Percentiles rank a stretch among this genome's conserved stretches.
Conservation (phyloP, 2,329 filamentous ascomycete genomes). For the Chaetomium strumarium region DNA sequence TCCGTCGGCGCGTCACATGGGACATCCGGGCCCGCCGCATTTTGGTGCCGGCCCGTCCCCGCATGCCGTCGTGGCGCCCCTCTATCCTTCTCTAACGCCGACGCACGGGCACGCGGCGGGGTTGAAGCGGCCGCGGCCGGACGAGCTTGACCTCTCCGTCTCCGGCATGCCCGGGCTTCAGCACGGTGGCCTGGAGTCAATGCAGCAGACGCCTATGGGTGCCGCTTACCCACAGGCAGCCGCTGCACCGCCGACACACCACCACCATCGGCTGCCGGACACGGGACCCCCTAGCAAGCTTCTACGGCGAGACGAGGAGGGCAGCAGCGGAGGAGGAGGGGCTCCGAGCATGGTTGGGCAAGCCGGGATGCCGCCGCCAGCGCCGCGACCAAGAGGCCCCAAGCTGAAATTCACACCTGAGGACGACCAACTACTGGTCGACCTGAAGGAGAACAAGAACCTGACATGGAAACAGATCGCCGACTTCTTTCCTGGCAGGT, state of each 20-base stretch:
- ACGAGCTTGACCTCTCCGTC: conserved; percentile 53
- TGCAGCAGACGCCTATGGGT: conserved; percentile 49
- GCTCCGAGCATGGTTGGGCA: conserved; percentile 83
- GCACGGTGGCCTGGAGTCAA: conserved; percentile 49
- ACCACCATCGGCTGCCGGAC: conserved; percentile 75
- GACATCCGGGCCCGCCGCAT: conserved; percentile 48
- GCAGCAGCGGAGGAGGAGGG: conserved; percentile 42
- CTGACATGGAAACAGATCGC: conserved; percentile 97
- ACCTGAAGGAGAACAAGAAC: conserved; percentile 90
- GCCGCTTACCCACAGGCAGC: conserved; percentile 44
- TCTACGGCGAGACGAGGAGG: conserved; percentile 51
- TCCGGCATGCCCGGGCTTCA: conserved; percentile 47
- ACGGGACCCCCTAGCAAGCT: conserved; percentile 64
- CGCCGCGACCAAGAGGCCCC: conserved; percentile 72
- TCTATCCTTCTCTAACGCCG: conserved; percentile 47
- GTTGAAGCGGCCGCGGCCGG: conserved; percentile 50
- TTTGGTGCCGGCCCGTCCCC: conserved; percentile 44
- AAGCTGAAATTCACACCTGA: conserved; percentile 93
- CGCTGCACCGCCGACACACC: conserved; percentile 55
- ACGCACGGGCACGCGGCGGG: conserved; percentile 31
- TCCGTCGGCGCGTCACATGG: conserved; percentile 41
- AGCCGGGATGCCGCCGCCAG: conserved; percentile 79
- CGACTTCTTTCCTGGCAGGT: conserved; percentile 88
- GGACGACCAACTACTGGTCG: conserved; percentile 80
- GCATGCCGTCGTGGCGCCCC: conserved; percentile 42